A percentile compares a stretch with the other conserved stretches of the same genome.
phyloP scores from a whole-genome alignment of 75 land plant genomes.

The Gnetum montanum region DNA sequence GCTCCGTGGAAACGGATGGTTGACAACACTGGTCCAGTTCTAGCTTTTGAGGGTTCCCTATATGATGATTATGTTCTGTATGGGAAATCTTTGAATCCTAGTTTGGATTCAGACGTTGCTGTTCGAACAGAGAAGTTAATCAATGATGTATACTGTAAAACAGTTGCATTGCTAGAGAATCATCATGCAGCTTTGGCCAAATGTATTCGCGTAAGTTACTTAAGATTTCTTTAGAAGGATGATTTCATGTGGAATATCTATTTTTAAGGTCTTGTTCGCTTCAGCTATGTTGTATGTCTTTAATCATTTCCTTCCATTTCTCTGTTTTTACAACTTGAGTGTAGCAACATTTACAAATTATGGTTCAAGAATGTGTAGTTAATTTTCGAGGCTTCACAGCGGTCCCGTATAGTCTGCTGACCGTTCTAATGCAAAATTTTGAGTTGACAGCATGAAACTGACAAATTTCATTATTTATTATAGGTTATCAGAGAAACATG shows the following conservation, averaged over 20 bases:
- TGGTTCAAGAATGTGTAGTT: neutral
- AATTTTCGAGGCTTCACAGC: neutral
- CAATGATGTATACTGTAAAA: conserved; percentile 40
- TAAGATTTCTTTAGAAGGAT: neutral
- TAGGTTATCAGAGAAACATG: conserved; percentile 70
- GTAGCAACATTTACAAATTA: too few species aligned
- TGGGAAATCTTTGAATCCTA: conserved; percentile 47
- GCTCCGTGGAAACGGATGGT: conserved; percentile 51
- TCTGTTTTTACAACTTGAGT: conserved; percentile 1
- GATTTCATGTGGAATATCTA: too few species aligned
- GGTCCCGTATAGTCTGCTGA: neutral
- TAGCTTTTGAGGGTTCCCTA: conserved; percentile 80
- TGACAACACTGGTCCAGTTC: conserved; percentile 59
- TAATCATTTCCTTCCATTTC: too few species aligned
- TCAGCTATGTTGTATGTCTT: neutral
- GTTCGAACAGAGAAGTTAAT: conserved; percentile 45
- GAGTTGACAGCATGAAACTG: neutral
- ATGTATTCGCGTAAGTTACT: conserved; percentile 47
- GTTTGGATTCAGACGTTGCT: conserved; percentile 58
- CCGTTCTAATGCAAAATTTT: too few species aligned
- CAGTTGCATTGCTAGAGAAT: conserved; percentile 40
- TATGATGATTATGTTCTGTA: conserved; percentile 66
- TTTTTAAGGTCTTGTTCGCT: conserved; percentile 2
- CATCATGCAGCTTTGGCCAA: conserved; percentile 85
- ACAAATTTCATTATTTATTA: neutral